A percentile compares a stretch with the other conserved stretches of the same genome.
Conservation (phyloP, 2,329 filamentous ascomycete genomes). For the Westerdykella sp. region DNA sequence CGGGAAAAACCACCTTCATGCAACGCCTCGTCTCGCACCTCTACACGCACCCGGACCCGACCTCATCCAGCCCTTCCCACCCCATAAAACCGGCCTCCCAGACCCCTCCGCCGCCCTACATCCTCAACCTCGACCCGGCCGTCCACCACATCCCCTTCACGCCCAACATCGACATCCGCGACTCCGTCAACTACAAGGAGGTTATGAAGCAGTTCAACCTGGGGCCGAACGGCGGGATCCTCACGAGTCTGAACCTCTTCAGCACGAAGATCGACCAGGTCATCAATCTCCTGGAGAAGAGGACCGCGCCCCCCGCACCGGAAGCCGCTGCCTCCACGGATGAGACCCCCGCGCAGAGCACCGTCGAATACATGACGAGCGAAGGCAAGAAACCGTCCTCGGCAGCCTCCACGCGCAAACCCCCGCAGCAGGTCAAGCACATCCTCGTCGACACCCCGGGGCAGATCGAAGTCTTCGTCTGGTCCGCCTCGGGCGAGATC, state of each 20-base stretch:
- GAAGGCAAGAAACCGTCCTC: constrained; percentile 18
- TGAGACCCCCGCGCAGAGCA: constrained; percentile 21
- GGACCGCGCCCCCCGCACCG: constrained; percentile 53
- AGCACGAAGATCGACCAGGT: constrained; percentile 98
- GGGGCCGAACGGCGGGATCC: constrained; percentile 91
- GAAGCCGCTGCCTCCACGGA: constrained; percentile 7
- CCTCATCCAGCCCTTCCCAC: constrained; percentile 6
- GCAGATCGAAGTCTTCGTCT: constrained; percentile 98
- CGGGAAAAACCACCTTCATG: constrained; percentile 99
- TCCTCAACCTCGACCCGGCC: constrained; percentile 94
- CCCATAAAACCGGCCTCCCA: constrained; percentile 20
- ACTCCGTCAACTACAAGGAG: constrained; percentile 98
- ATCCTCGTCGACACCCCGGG: constrained; percentile 94
- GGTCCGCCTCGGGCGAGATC: constrained; percentile 93
- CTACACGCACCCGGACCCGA: constrained; percentile 62
- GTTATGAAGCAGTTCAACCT: constrained; percentile 99
- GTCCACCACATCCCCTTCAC: constrained; percentile 92
- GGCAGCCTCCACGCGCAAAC: constrained; percentile 26
- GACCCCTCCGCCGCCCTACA: constrained; percentile 63
- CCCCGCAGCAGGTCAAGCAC: constrained; percentile 59
- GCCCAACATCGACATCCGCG: constrained; percentile 96
- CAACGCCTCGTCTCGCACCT: constrained; percentile 93
- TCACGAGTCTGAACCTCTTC: constrained; percentile 93
- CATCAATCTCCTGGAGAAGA: constrained; percentile 81
- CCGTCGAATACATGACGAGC: constrained; percentile 33